A percentile compares a stretch with the other conserved stretches of the same genome.
These are phyloP conservation scores for Aspergillus ruber DNA, from an alignment of 2,329 filamentous ascomycete species.

Conservation along the genomic window DNA sequence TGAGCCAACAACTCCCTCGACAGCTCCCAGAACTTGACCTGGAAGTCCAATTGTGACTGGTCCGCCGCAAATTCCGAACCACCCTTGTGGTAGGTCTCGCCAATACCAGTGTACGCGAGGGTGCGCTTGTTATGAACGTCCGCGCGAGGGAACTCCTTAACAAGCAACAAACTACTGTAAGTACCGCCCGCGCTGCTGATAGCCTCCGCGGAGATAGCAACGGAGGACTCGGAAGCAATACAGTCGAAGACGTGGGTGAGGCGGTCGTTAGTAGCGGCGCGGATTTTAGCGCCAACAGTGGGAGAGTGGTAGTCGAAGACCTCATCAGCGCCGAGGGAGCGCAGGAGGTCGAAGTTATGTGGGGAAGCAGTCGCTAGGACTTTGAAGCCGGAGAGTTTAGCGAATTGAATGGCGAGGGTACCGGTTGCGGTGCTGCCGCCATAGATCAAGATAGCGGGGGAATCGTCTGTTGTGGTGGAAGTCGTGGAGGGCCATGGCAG, in stretches of 20 bases:
- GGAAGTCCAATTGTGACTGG: constrained; percentile 36
- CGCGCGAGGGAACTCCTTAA: constrained; percentile 11
- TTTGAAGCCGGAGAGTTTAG: constrained; percentile 22
- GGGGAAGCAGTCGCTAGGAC: constrained; percentile 24
- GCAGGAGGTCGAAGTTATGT: constrained; percentile 22
- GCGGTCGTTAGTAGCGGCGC: constrained; percentile 18
- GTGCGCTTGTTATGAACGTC: constrained; percentile 19
- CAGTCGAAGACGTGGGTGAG: constrained; percentile 28
- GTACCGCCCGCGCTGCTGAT: constrained; percentile 16
- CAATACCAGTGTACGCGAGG: constrained; percentile 22
- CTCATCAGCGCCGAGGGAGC: constrained; percentile 19
- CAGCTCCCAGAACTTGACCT: constrained; percentile 32
- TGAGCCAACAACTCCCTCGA: constrained; percentile 34
- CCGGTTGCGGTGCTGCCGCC: constrained; percentile 29
- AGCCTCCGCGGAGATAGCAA: constrained; percentile 20
- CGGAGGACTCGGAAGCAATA: constrained; percentile 16
- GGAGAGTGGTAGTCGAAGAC: constrained; percentile 25
- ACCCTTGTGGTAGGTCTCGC: constrained; percentile 19
- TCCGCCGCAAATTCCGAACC: constrained; percentile 21
- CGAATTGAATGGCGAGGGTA: constrained; percentile 28
- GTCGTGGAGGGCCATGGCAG: constrained; percentile 16
- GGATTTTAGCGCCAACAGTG: constrained; percentile 16
- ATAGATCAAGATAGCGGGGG: constrained; percentile 24
- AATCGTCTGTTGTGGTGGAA: constrained; percentile 9
- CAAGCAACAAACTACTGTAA: constrained; percentile 15